Base-by-base conservation (phyloP, 73 alveolate species). In the Paramecium sonneborni region DNA sequence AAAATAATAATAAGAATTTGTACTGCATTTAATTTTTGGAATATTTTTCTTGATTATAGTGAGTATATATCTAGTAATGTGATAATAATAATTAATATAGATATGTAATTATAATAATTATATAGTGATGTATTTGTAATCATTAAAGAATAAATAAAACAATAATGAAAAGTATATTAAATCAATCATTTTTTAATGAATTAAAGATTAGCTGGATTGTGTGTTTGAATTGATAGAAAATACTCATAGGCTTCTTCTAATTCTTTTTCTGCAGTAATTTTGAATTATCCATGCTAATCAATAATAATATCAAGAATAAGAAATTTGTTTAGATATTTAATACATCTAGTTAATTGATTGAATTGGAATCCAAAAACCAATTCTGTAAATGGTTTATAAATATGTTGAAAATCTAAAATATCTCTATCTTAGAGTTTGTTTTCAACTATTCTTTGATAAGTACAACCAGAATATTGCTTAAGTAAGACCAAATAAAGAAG, bases 231-330 rank as follows among this genome's bases (percentile, higher is more conserved):
- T 30, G 94, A 46, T 20, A 92, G 76, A 87, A 92, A 92, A 32
- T 92, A 92, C 91, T 92, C 95, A 58, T 92, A 92, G 12, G 89
- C 94, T 18, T 58, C 74, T 74, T 92, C 93, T 23, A 92, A 52
- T 52, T 92, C 85, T 30, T 46, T 57, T 46, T 86, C 91, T 79
- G 90, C 90, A 1, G 39, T 24, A 21, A 79, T 32, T 12, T 38
- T 79, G 32, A 62, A 44, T 43, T 57, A 30, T 3, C 90, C 72
- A 30, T 57, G 90, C 30, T 79, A 34, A 44, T 79, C 90, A 6
- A 79, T 44, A 2, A 79, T 23, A 24, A 79, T 46, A 20, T 79
- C 90, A 11, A 79, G 55, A 30, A 41, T 79, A 3, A 79, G 30
- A 44, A 79, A 79, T 79, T 24, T 39, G 12, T 38, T 30, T n/a